Percentiles rank a stretch among this genome's conserved stretches.
phyloP scores from a whole-genome alignment of 192 early-diverging fungal genomes.

The Geranomyces michiganensis region DNA sequence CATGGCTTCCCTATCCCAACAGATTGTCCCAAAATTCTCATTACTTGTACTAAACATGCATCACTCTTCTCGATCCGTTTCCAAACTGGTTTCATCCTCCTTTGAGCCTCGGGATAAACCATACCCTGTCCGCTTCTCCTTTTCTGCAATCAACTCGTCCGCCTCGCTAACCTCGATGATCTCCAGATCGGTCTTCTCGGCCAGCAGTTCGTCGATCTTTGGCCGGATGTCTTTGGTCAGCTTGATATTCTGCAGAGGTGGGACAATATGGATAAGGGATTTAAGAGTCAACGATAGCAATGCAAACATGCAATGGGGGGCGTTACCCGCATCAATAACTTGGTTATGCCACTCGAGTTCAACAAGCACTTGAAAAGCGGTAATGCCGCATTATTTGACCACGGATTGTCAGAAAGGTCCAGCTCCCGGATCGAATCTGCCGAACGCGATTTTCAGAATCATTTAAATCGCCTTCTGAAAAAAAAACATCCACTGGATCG shows the following conservation, averaged over 20 bases:
- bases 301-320: too few relatives aligned
- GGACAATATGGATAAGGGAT: too few relatives aligned
- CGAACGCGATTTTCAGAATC: neutral
- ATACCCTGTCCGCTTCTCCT: slow-evolving; percentile 8
- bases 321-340: slow-evolving; percentile 37
- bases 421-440: slow-evolving; percentile 33
- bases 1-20: too few relatives aligned
- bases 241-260: slow-evolving; percentile 36
- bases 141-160: slow-evolving; percentile 21
- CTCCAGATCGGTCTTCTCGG: slow-evolving; percentile 48
- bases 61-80: too few relatives aligned
- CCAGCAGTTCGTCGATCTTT: slow-evolving; percentile 50
- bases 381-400: slow-evolving; percentile 38
- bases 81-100: too few relatives aligned
- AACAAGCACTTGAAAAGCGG: slow-evolving; percentile 49
- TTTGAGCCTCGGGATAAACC: neutral
- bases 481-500: too few relatives aligned
- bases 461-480: too few relatives aligned
- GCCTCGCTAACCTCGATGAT: slow-evolving; percentile 38
- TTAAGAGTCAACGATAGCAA: too few relatives aligned
- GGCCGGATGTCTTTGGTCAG: slow-evolving; percentile 41
- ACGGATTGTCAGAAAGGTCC: slow-evolving; percentile 55
- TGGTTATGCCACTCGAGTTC: slow-evolving; percentile 35
- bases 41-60: too few relatives aligned
- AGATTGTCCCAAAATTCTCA: too few relatives aligned